Conservation (phyloP, 1,284 basidiomycete genomes). For the Apiotrichum domesticum region DNA sequence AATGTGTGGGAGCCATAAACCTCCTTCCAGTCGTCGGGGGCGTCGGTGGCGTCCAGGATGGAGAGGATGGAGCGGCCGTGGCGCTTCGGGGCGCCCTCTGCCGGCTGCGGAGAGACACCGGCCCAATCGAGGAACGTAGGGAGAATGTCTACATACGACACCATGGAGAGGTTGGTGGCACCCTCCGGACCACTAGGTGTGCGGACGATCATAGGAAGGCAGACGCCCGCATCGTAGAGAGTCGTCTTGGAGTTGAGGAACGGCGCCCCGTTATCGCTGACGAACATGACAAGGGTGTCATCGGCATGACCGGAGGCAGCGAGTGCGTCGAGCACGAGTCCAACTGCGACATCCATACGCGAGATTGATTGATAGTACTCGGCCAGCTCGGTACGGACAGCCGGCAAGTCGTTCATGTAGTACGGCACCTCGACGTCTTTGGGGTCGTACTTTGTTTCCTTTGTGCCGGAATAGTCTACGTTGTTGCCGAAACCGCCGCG, state of each 20-base stretch:
- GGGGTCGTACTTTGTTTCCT: neutral
- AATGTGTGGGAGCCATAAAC: slow-evolving; percentile 27
- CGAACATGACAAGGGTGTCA: slow-evolving; percentile 20
- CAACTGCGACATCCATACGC: slow-evolving; percentile 22
- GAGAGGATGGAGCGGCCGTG: slow-evolving; percentile 19
- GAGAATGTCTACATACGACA: slow-evolving; percentile 22
- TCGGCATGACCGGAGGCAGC: slow-evolving; percentile 4
- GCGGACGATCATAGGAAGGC: slow-evolving; percentile 19
- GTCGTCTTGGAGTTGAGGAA: slow-evolving; percentile 29
- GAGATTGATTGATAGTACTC: slow-evolving; percentile 24
- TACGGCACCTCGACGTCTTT: slow-evolving; percentile 15
- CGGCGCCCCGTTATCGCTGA: slow-evolving; percentile 25
- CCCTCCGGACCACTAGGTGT: slow-evolving; percentile 8
- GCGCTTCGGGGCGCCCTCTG: neutral
- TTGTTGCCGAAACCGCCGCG: slow-evolving; percentile 23
- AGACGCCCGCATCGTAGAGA: slow-evolving; percentile 22
- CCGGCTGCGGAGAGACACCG: neutral
- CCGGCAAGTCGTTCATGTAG: slow-evolving; percentile 17
- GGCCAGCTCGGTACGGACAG: slow-evolving; percentile 15
- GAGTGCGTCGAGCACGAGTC: slow-evolving; percentile 17
- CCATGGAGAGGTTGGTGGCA: slow-evolving; percentile 17
- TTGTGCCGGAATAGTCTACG: slow-evolving; percentile 2
- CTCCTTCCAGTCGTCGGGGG: slow-evolving; percentile 11
- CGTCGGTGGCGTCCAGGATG: slow-evolving; percentile 4
- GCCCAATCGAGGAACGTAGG: slow-evolving; percentile 23